Evolutionary conservation across 768 basidiomycete species (phyloP).

Genomic region (Collybiopsis luxurians): DNA sequence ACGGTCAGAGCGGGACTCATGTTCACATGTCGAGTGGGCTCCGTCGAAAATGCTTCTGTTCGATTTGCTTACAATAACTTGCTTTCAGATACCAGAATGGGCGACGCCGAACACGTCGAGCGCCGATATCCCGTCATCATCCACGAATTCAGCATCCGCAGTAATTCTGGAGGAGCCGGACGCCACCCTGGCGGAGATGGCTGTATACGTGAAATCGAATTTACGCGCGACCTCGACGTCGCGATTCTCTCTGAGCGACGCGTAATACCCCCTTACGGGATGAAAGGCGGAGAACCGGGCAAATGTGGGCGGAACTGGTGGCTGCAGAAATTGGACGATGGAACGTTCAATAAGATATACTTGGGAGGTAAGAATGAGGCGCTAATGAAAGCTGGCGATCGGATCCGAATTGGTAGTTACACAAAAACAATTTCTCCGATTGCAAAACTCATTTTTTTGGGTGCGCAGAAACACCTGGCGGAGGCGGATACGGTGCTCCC

Average conservation of each 20-base stretch:
- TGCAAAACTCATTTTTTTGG: background rate
- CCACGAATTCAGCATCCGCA: background rate
- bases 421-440: background rate
- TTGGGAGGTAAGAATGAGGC: background rate
- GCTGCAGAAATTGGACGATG: background rate
- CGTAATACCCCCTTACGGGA: slow-evolving; percentile 1
- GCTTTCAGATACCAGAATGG: slow-evolving; percentile 1
- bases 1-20: slow-evolving; percentile 1
- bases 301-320: background rate
- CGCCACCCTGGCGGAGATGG: background rate
- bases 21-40: slow-evolving; percentile 1
- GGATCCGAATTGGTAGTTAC: background rate
- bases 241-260: slow-evolving; percentile 3
- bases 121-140: slow-evolving; percentile 1
- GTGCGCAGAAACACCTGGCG: background rate
- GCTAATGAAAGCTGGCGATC: background rate
- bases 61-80: background rate
- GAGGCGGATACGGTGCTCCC: background rate
- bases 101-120: slow-evolving; percentile 5
- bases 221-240: background rate
- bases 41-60: background rate
- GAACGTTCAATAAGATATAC: background rate
- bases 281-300: background rate
- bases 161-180: background rate
- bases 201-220: slow-evolving; percentile 1